A percentile compares a stretch with the other conserved stretches of the same genome.
These are phyloP conservation scores for Sporothrix sp. DNA, from an alignment of 2,329 filamentous ascomycete species.

Conservation along the genomic window DNA sequence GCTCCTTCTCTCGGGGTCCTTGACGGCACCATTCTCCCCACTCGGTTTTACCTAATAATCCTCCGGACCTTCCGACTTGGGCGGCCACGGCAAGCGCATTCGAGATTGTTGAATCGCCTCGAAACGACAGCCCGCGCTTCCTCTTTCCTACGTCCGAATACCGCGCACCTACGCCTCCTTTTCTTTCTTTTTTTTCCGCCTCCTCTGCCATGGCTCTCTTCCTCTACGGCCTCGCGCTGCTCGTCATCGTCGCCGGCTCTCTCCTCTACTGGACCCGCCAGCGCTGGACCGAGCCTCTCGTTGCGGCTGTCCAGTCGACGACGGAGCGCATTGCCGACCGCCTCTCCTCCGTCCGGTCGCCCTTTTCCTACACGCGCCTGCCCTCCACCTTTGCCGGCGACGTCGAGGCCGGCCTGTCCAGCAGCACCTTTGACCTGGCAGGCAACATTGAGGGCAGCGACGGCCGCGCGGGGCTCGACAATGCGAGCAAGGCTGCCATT, in stretches of 20 bases:
- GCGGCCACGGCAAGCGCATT: background rate
- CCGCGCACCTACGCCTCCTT: background rate
- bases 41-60: background rate
- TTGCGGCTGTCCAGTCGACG: conserved; percentile 32
- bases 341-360: conserved; percentile 39
- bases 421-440: conserved; percentile 70
- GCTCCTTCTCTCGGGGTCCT: background rate
- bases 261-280: conserved; percentile 71
- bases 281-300: conserved; percentile 64
- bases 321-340: conserved; percentile 31
- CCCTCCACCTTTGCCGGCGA: conserved; percentile 78
- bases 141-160: background rate
- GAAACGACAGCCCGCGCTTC: background rate
- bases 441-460: conserved; percentile 76
- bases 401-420: conserved; percentile 78
- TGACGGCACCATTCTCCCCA: background rate
- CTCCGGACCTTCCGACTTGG: conserved; percentile 1
- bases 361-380: conserved; percentile 53
- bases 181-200: too few species aligned
- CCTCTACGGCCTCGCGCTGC: conserved; percentile 66
- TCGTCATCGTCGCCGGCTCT: conserved; percentile 62
- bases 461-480: conserved; percentile 69
- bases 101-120: background rate
- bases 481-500: conserved; percentile 69
- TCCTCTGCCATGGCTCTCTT: conserved; percentile 59